Evolutionary conservation across 495 filamentous ascomycete genomes (phyloP), one percentile per base, ranked within the genome.

Genomic region (Aspergillus ostianus): DNA sequence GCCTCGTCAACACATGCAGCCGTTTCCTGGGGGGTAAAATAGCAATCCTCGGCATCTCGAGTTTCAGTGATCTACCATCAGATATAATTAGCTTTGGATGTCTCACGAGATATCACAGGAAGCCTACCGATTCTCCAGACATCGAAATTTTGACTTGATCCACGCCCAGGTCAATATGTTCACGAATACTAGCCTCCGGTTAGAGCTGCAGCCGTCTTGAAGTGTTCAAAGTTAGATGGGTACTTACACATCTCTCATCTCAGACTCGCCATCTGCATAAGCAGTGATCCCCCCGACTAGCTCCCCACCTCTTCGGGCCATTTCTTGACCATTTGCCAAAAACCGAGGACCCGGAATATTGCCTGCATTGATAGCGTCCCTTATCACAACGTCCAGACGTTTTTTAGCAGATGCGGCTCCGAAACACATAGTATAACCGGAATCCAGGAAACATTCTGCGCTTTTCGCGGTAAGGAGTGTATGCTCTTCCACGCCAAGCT

Each of bases 111-210:
- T 32, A 2, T 2, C 29, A 10, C 7, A 32, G 8, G 10, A 10
- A 7, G 29, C 29, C 6, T 32, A 32, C 29, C 29, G 62, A 45
- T 49, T 65, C 53, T 7, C 81, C 81, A 6, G 77, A 78, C 77
- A 84, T 82, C 27, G 70, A 74, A 29, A 84, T 68, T 61, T 84
- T 84, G 57, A 84, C 71, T 47, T 82, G 77, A 58, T 84, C 81
- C 0, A 81, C 74, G 5, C 81, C 81, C 3, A 82, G 30, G 5
- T 69, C 62, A 20, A 75, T 64, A 65, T 81, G 75, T 23, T 76
- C 68, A 26, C 77, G 70, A 30, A 81, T 78, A 0, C 29, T 32
- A 6, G 29, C 29, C 7, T 6, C 3, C 1, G 4, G 4, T 26
- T 26, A 26, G 23, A 26, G 4, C 4, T 26, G 23, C 23, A 4